Conservation (phyloP, 2,329 filamentous ascomycete genomes). For the Talaromyces islandicus region DNA sequence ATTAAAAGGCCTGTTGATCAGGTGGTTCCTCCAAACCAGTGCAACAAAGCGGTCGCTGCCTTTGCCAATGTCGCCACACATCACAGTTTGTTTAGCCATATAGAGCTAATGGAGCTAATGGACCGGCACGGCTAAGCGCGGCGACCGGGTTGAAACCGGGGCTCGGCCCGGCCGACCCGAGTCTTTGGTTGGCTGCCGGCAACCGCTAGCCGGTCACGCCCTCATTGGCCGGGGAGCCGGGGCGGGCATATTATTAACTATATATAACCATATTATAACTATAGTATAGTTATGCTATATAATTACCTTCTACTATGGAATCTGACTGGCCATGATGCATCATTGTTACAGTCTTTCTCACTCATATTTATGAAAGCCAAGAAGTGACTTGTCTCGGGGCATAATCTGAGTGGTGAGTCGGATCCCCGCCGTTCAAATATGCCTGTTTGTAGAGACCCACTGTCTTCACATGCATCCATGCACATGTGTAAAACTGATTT, state of each 20-base stretch:
- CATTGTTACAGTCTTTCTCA: no score
- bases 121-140: constrained; percentile 5
- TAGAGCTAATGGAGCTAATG: not conserved
- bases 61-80: no score
- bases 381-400: no score
- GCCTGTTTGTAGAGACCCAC: not conserved
- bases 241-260: not conserved
- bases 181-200: constrained; percentile 8
- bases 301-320: no score
- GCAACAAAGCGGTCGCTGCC: not conserved
- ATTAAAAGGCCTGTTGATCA: not conserved
- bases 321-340: no score
- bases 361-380: no score
- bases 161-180: constrained; percentile 7
- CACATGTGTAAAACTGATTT: not conserved
- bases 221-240: not conserved
- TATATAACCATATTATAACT: no score
- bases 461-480: not conserved
- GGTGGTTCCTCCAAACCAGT: not conserved
- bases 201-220: constrained; percentile 4
- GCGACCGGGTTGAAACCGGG: constrained; percentile 5
- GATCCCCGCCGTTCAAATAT: not conserved
- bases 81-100: no score
- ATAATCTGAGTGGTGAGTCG: not conserved
- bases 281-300: no score